These are phyloP conservation scores for Pseudopediastrum boryanum DNA, from an alignment of 139 green algal genomes.

Conservation along the genomic window DNA sequence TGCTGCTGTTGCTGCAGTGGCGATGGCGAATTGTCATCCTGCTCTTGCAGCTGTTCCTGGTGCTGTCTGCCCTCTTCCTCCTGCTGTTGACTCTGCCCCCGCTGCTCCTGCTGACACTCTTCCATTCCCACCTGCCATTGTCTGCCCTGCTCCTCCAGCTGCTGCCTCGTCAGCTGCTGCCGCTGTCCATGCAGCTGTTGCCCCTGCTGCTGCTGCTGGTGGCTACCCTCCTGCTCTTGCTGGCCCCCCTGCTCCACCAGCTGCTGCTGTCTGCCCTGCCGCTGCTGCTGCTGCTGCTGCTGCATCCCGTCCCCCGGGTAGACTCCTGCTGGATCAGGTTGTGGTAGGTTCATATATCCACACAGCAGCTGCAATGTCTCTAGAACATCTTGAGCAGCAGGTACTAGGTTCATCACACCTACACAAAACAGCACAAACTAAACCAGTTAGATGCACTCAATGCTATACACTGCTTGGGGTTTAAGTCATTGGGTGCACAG, in stretches of 20 bases:
- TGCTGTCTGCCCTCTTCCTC: no score
- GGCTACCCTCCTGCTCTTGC: not conserved
- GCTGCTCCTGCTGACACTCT: not conserved
- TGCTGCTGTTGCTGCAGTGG: no score
- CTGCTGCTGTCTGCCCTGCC: not conserved
- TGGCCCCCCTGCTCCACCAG: not conserved
- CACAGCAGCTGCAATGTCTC: conserved; percentile 74
- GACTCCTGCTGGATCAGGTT: no score
- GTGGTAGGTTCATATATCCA: conserved; percentile 23
- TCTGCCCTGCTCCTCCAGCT: not conserved
- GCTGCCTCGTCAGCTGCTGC: not conserved
- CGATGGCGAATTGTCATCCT: no score
- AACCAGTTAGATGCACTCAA: no score
- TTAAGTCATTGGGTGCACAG: no score
- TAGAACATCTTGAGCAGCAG: no score
- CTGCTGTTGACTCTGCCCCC: not conserved
- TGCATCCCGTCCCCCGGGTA: not conserved
- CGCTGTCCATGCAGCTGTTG: not conserved
- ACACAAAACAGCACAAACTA: no score
- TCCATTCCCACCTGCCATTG: not conserved
- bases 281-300: not conserved
- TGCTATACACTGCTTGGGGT: no score
- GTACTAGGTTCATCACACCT: no score
- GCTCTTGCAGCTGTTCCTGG: no score
- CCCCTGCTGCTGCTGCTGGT: conserved; percentile 3